These are phyloP conservation scores for Vitis labrusca DNA, from an alignment of 164 flowering plant species.

Conservation along the genomic window DNA sequence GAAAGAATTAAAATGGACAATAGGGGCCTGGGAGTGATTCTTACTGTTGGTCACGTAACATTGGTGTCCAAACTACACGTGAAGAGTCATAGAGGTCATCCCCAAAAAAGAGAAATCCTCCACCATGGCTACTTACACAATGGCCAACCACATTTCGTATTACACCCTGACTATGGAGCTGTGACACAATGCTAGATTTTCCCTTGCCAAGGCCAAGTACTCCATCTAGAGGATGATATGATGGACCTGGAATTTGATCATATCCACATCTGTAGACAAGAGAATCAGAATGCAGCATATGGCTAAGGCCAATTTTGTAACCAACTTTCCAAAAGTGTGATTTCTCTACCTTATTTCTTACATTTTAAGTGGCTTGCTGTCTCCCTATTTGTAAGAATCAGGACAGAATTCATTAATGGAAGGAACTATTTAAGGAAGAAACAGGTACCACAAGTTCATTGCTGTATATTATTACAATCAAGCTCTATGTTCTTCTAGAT, in stretches of 20 bases:
- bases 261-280: constrained; percentile 74
- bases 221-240: constrained; percentile 69
- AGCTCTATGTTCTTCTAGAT: neutral
- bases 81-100: constrained; percentile 65
- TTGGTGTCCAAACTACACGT: constrained; percentile 66
- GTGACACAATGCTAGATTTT: constrained; percentile 64
- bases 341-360: too few relatives aligned
- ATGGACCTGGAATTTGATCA: constrained; percentile 66
- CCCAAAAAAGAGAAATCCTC: constrained; percentile 86
- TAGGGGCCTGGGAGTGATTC: neutral
- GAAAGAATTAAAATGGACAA: neutral
- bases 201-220: constrained; percentile 90
- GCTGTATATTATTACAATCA: too few relatives aligned
- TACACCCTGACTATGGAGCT: constrained; percentile 61
- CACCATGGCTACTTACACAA: constrained; percentile 67
- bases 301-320: neutral
- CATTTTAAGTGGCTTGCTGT: too few relatives aligned
- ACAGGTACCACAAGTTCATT: too few relatives aligned
- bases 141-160: constrained; percentile 77
- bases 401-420: too few relatives aligned
- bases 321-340: too few relatives aligned
- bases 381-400: too few relatives aligned
- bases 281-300: neutral
- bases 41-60: constrained; percentile 53
- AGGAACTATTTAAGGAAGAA: too few relatives aligned